phyloP scores from a whole-genome alignment of 2,329 filamentous ascomycete genomes.

The Fusarium equiseti region DNA sequence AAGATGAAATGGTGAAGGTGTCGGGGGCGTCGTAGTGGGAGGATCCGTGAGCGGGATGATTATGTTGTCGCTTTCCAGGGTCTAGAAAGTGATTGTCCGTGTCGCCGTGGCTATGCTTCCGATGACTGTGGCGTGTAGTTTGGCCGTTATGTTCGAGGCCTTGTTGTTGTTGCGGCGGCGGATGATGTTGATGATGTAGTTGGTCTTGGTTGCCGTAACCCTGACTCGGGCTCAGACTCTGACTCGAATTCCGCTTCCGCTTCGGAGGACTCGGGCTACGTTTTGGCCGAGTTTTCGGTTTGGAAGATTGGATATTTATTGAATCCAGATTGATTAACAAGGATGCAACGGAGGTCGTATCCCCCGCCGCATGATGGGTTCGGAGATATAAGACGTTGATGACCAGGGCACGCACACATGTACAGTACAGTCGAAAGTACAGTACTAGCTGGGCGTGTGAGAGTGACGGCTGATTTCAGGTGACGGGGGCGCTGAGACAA shows the following conservation, averaged over 20 bases:
- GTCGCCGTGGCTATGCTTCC: slow-evolving; percentile 41
- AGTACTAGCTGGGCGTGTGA: slow-evolving; percentile 38
- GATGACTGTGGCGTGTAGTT: slow-evolving; percentile 32
- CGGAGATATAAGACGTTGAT: slow-evolving; percentile 43
- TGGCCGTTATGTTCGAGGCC: slow-evolving; percentile 22
- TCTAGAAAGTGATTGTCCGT: slow-evolving; percentile 32
- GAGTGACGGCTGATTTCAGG: slow-evolving; percentile 33
- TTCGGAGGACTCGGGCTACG: slow-evolving; percentile 39
- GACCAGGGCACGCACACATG: slow-evolving; percentile 45
- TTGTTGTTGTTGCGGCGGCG: slow-evolving; percentile 3
- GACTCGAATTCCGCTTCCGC: slow-evolving; percentile 28
- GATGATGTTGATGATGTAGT: slow-evolving; percentile 29
- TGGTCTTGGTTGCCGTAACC: slow-evolving; percentile 33
- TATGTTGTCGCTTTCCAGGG: slow-evolving; percentile 43
- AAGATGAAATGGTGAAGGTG: slow-evolving; percentile 36
- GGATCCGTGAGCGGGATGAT: slow-evolving; percentile 38
- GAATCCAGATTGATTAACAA: slow-evolving; percentile 68
- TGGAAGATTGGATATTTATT: slow-evolving; percentile 55
- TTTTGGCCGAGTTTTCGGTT: slow-evolving; percentile 40
- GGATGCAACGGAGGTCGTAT: slow-evolving; percentile 67
- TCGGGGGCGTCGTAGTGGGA: slow-evolving; percentile 28
- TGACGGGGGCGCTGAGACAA: slow-evolving; percentile 30
- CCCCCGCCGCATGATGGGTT: slow-evolving; percentile 67
- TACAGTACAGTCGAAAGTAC: slow-evolving; percentile 16
- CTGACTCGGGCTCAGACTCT: slow-evolving; percentile 34